phyloP scores from a whole-genome alignment of 768 basidiomycete species.

The Tephrocybe sp. region DNA sequence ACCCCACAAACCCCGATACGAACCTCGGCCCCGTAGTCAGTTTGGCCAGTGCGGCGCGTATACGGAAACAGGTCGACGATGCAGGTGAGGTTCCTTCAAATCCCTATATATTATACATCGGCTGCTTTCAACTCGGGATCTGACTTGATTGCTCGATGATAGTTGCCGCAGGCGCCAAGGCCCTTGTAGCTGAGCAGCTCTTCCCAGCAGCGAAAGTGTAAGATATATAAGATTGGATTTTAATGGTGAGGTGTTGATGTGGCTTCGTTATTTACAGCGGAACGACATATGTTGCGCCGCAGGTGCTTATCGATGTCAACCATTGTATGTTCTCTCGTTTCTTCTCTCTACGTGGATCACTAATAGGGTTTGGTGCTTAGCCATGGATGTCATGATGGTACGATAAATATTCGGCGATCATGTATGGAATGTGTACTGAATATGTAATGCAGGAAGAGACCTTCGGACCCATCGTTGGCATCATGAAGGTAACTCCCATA shows the following conservation, averaged over 20 bases:
- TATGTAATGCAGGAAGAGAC: conserved; percentile 90
- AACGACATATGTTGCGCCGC: conserved; percentile 86
- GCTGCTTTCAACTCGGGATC: too few species aligned
- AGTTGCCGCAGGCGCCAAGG: conserved; percentile 79
- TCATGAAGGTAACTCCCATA: conserved; percentile 66
- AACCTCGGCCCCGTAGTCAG: conserved; percentile 94
- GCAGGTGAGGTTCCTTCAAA: conserved; percentile 51
- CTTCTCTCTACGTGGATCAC: conserved; percentile 4
- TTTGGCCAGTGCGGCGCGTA: conserved; percentile 77
- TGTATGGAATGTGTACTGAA: too few species aligned
- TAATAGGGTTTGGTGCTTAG: conserved; percentile 29
- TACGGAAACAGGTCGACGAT: conserved; percentile 82
- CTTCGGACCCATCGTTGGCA: conserved; percentile 91
- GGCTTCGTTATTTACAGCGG: conserved; percentile 41
- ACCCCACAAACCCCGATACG: conserved; percentile 71
- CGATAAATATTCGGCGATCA: too few species aligned
- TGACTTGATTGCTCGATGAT: not conserved
- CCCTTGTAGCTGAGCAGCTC: conserved; percentile 64
- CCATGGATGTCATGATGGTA: conserved; percentile 93
- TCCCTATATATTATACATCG: not conserved
- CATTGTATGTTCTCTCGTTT: conserved; percentile 59
- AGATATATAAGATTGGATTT: conserved; percentile 19
- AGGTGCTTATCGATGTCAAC: conserved; percentile 85
- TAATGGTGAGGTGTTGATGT: not conserved
- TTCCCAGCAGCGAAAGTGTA: conserved; percentile 71